Base-by-base conservation (phyloP, 768 basidiomycete genomes). In the Suillus ampliporus region DNA sequence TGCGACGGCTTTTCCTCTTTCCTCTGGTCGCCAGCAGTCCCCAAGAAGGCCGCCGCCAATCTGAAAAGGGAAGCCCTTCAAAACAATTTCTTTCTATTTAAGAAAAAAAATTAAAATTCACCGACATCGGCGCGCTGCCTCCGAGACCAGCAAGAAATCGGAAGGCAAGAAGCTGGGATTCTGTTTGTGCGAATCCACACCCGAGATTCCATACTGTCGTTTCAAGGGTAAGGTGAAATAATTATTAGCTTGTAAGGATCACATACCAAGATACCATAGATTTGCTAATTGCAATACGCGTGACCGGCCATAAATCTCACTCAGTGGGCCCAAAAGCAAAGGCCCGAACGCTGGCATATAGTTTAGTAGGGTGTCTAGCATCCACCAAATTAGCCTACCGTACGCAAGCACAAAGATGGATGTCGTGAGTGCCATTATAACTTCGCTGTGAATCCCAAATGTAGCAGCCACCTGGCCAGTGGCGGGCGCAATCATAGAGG, bases 401-500 rank as follows among this genome's bases (percentile, higher is more conserved):
- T 84, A 91, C 5, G 83, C 89, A 50, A 85, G 81, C 0, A 86
- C 76, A 61, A 85, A 86, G 9, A 85, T 82, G 0, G 87, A 89
- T 0, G 84, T 85, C 28, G 81, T 83, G 75, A 92, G 82, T 1
- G 84, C 84, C 19, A 84, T 74, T 4, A 86, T 57, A 1, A 78
- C 82, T 2, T 67, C 64, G 68, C 71, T 86, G 8, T 81, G 86
- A 28, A 91, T 81, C 2, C 83, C 79, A 65, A 92, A 87, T 21
- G 84, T 74, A 2, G 70, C 61, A 2, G 79, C 86, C 0, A 92
- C 67, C 59, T 85, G 80, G 4, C 65, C 63, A 0, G 80, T 77
- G 0, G 90, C 90, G 0, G 90, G 90, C 0, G 91, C 87, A 2
- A 91, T 77, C 86, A 91, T 91, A 5, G 89, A 84, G 5, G 91